These are phyloP conservation scores for Fraxinus xanthoxyloides DNA, from an alignment of 305 asterid genomes.

Conservation along the genomic window DNA sequence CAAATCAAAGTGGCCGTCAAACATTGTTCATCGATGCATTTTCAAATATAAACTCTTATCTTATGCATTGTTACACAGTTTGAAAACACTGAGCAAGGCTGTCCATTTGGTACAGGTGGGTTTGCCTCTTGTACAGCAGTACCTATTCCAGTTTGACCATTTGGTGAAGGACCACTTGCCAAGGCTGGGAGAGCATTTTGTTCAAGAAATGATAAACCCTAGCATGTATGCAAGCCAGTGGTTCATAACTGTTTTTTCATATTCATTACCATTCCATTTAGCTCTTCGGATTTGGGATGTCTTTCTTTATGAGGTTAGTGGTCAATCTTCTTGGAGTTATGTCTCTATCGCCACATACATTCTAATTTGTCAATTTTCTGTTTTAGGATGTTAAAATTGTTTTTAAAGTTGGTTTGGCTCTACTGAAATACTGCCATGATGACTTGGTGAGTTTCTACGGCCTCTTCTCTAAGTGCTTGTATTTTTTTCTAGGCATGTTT, in stretches of 20 bases:
- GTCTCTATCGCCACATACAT: slow-evolving; percentile 8
- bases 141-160: slow-evolving; percentile 74
- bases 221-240: slow-evolving; percentile 99
- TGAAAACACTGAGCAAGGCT: slow-evolving; percentile 14
- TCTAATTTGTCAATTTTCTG: slow-evolving; percentile 12
- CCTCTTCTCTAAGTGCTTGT: slow-evolving; percentile 17
- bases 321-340: slow-evolving; percentile 6
- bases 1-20: neutral
- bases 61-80: neutral
- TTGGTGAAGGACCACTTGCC: slow-evolving; percentile 77
- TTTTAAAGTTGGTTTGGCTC: slow-evolving; percentile 89
- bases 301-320: slow-evolving; percentile 82
- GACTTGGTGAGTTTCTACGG: slow-evolving; percentile 59
- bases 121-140: slow-evolving; percentile 97
- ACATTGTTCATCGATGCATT: neutral
- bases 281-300: slow-evolving; percentile 99
- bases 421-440: slow-evolving; percentile 85
- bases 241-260: slow-evolving; percentile 96
- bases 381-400: slow-evolving; percentile 81
- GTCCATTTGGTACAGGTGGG: slow-evolving; percentile 65
- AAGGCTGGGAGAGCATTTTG: slow-evolving; percentile 82
- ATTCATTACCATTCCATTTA: slow-evolving; percentile 93
- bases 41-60: neutral
- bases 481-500: slow-evolving; percentile 1
- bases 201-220: slow-evolving; percentile 88